phyloP scores from a whole-genome alignment of 1,139 yeast species.

The Wickerhamiella pararugosa region DNA sequence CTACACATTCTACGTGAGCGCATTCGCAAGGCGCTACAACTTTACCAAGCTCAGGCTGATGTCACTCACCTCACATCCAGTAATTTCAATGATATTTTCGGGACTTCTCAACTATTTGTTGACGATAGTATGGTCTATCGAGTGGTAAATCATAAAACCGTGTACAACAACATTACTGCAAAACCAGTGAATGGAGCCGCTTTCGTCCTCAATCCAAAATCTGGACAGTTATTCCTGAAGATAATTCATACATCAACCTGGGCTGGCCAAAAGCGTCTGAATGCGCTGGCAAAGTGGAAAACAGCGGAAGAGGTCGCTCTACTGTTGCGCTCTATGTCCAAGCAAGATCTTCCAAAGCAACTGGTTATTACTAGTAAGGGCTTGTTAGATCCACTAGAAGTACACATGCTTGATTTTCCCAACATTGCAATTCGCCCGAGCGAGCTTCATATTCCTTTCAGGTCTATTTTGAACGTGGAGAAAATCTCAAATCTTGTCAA shows the following conservation, averaged over 20 bases:
- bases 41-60: constrained; percentile 86
- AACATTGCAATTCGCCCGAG: constrained; percentile 81
- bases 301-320: constrained; percentile 98
- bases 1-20: constrained; percentile 83
- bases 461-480: constrained; percentile 69
- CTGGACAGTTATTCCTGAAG: constrained; percentile 79
- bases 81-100: constrained; percentile 81
- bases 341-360: constrained; percentile 90
- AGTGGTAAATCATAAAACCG: constrained; percentile 84
- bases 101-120: constrained; percentile 68
- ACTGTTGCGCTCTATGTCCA: constrained; percentile 70
- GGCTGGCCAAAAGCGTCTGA: constrained; percentile 92
- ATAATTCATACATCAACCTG: constrained; percentile 90
- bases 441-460: constrained; percentile 80
- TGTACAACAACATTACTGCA: constrained; percentile 85
- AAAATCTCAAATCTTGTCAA: constrained; percentile 66
- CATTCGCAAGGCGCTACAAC: constrained; percentile 81
- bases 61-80: constrained; percentile 82
- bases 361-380: constrained; percentile 83
- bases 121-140: constrained; percentile 92
- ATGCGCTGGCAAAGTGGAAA: constrained; percentile 94
- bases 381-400: constrained; percentile 87
- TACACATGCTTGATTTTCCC: constrained; percentile 94
- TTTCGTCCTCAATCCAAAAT: constrained; percentile 74
- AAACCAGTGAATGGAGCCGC: constrained; percentile 91